These are phyloP conservation scores for Mycena pura DNA, from an alignment of 768 basidiomycete genomes.

Conservation along the genomic window DNA sequence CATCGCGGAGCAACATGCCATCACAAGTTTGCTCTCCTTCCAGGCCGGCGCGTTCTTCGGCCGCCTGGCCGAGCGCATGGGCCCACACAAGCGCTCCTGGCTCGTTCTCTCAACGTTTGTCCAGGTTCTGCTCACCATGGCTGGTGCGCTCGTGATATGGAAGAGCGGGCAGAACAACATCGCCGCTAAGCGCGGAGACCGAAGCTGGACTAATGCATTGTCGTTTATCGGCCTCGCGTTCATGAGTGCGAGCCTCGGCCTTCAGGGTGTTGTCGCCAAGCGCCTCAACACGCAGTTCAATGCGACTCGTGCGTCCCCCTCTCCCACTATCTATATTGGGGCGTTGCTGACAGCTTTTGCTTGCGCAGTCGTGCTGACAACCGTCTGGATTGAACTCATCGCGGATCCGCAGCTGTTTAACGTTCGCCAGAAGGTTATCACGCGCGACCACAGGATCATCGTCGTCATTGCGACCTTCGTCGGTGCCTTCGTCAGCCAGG, in stretches of 20 bases:
- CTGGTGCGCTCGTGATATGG: conserved; percentile 72
- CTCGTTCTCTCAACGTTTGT: conserved; percentile 72
- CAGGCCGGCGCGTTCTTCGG: conserved; percentile 78
- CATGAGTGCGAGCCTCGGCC: conserved; percentile 80
- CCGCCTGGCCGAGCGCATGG: conserved; percentile 80
- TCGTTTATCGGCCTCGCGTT: conserved; percentile 78
- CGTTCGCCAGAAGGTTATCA: conserved; percentile 52
- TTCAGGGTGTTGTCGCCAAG: conserved; percentile 88
- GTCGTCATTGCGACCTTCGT: conserved; percentile 73
- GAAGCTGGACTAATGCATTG: conserved; percentile 70
- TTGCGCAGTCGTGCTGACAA: conserved; percentile 75
- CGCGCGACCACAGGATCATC: conserved; percentile 74
- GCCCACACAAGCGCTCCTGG: conserved; percentile 78
- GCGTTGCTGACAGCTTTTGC: neutral
- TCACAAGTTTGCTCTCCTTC: conserved; percentile 79
- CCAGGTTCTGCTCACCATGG: conserved; percentile 79
- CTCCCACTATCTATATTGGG: conserved; percentile 24
- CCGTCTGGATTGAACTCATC: conserved; percentile 88
- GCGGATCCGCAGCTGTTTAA: conserved; percentile 79
- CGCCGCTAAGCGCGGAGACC: conserved; percentile 58
- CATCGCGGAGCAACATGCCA: conserved; percentile 81
- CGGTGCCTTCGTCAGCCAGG: conserved; percentile 73
- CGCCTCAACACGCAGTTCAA: too few relatives aligned
- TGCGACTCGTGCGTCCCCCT: conserved; percentile 80
- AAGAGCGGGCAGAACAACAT: conserved; percentile 64